Evolutionary conservation across 352 stramenopile genomes (phyloP), one percentile per base, ranked within the genome.

Genomic region (Peronosclerospora sorghi): DNA sequence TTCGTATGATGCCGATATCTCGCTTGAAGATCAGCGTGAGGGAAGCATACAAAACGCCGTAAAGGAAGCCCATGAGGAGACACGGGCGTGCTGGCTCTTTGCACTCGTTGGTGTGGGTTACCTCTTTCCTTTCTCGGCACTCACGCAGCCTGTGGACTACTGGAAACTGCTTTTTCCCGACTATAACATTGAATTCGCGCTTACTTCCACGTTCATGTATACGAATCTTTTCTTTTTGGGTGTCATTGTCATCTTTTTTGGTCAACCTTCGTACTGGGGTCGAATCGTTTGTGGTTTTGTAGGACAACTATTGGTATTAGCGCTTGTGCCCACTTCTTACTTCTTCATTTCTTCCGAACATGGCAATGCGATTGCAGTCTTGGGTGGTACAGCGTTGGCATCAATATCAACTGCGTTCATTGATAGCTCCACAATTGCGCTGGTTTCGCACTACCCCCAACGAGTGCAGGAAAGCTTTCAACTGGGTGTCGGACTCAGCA

Each of bases 141-240:
- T 92, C 46, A 92, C 80, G 30, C 80, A 92, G 58, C 80, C 80
- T n/a, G 76, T 89, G 42, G 80, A 92, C 62, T 92, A 89, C 57
- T 92, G 80, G 76, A 77, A 82, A 40, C 58, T 83, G 62, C 62
- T 89, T 12, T 92, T 89, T 46, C 80, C 80, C 2, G 73, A 89
- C 57, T 88, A 67, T 54, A 92, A 88, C 58, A 86, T 92, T 41
- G 80, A 92, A 55, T 92, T 89, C 45, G 66, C 67, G 20, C 68
- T 92, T 48, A 89, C 79, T 10, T 87, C 71, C 30, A 70, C 65
- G 21, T 92, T 86, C 56, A 86, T 89, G 74, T 86, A 86, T 55
- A 84, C 76, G 7, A 92, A 92, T 47, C 44, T 89, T 5, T 43
- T 56, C n/a, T 72, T 80, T 42, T 52, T 92, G 9, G 64, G 32